These are phyloP conservation scores for Acer saccharum DNA, from an alignment of 345 rosid genomes.

Conservation along the genomic window DNA sequence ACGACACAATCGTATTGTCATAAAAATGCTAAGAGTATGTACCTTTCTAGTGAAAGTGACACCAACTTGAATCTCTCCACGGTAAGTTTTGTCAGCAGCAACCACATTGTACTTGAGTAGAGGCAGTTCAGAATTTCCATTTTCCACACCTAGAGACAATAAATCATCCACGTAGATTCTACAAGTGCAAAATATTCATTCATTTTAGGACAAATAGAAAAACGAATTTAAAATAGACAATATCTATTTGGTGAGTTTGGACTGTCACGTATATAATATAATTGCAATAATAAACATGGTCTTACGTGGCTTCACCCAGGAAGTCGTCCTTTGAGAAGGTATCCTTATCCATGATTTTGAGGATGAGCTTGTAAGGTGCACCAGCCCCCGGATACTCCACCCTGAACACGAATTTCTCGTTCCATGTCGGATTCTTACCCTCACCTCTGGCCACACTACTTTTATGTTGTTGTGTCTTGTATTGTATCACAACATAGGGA, in stretches of 20 bases:
- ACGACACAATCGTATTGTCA: background rate
- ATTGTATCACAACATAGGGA: slow-evolving; percentile 72
- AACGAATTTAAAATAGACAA: too few species aligned
- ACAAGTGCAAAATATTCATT: background rate
- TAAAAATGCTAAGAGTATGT: background rate
- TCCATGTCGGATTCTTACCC: slow-evolving; percentile 70
- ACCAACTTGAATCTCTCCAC: slow-evolving; percentile 77
- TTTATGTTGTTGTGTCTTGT: slow-evolving; percentile 70
- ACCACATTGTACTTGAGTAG: slow-evolving; percentile 63
- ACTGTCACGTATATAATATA: too few species aligned
- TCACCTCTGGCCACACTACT: slow-evolving; percentile 72
- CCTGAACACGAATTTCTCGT: slow-evolving; percentile 60
- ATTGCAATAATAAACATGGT: background rate
- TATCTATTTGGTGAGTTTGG: too few species aligned
- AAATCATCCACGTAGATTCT: slow-evolving; percentile 79
- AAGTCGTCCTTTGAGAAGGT: slow-evolving; percentile 71
- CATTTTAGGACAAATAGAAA: too few species aligned
- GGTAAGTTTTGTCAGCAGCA: slow-evolving; percentile 40
- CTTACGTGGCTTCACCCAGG: slow-evolving; percentile 76
- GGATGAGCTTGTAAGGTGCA: slow-evolving; percentile 53
- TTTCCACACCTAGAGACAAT: slow-evolving; percentile 71
- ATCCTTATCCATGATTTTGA: slow-evolving; percentile 86
- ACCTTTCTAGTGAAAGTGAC: slow-evolving; percentile 54
- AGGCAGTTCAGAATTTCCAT: slow-evolving; percentile 61
- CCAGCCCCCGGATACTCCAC: slow-evolving; percentile 83